Evolutionary conservation across 176 grass and related monocot genomes (phyloP).

Genomic region (Oryza australiensis): DNA sequence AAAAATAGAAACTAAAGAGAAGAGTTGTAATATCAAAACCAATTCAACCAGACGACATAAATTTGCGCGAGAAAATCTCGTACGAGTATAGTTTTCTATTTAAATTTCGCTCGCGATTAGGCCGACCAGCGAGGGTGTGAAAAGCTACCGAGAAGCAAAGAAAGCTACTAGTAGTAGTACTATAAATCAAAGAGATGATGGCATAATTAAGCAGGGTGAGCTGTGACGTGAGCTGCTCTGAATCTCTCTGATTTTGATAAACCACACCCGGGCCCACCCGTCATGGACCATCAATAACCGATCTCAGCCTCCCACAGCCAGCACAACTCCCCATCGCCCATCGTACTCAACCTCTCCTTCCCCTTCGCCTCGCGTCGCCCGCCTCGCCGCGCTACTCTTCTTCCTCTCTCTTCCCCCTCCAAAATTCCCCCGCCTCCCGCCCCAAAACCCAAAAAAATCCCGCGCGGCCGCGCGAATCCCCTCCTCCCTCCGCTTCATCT

Average conservation of each 20-base stretch:
- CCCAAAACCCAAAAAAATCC: constrained; percentile 46
- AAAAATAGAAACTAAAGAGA: too few relatives aligned
- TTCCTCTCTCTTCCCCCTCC: background rate
- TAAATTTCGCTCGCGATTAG: too few relatives aligned
- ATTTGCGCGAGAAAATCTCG: too few relatives aligned
- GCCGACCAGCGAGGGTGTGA: too few relatives aligned
- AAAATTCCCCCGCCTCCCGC: constrained; percentile 19
- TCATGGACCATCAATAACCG: constrained; percentile 21
- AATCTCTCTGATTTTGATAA: constrained; percentile 23
- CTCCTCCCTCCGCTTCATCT: background rate
- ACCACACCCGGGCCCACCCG: background rate
- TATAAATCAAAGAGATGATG: constrained; percentile 4
- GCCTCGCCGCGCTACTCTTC: constrained; percentile 23
- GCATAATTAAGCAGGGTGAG: constrained; percentile 34
- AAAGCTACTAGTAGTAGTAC: background rate
- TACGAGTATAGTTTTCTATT: too few relatives aligned
- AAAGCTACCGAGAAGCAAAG: too few relatives aligned
- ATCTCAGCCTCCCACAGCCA: constrained; percentile 21
- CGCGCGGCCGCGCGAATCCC: constrained; percentile 38
- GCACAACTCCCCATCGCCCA: constrained; percentile 25
- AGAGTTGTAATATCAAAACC: too few relatives aligned
- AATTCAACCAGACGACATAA: too few relatives aligned
- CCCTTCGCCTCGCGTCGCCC: background rate
- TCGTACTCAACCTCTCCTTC: background rate
- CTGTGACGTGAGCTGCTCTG: constrained; percentile 26